Base-by-base conservation (phyloP, 352 stramenopile genomes). In the Halophytophthora polymorphica region DNA sequence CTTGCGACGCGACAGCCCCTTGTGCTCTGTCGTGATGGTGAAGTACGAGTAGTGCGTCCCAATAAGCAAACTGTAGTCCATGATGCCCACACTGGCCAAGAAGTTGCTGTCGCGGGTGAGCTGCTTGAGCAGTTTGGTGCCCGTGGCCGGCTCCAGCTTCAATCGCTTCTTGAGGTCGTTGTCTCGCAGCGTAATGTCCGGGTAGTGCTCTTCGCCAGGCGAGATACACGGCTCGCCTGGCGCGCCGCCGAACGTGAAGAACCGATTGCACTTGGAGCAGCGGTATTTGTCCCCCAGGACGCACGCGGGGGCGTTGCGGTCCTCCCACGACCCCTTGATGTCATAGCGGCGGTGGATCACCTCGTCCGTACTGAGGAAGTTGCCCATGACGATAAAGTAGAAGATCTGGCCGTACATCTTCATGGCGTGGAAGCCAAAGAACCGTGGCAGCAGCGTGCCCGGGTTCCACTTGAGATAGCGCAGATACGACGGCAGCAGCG, bases 311-410 rank as follows among this genome's bases (percentile, higher is more conserved):
- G 83, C 85, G 51, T 94, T 93, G 21, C 86, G 83, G 41, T 95
- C 82, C 11, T 92, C 75, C 86, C 87, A 97, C 4, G 81, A 94
- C 6, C 90, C 90, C 53, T 97, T 97, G 54, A 97, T 88, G 50
- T 97, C 90, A 47, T 96, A 97, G 23, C 83, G 71, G 1, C 76
- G 73, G 57, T 97, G 85, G 48, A 97, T 94, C 44, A 80, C 64
- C 52, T 94, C 77, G 0, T 65, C 69, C 12, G 83, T 92, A 68
- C 84, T 83, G 25, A 97, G 59, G 41, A 97, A 74, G 52, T 97
- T 97, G 41, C 69, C 81, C 90, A 97, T 97, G 21, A 97, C 90
- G 22, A 97, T 83, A 45, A 97, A 97, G 53, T 90, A 93, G 53
- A 94, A 94, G 34, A 83, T 87, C 45, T 95, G 77, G 6, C 87